Conservation (phyloP, 2,329 filamentous ascomycete species). For the Colletotrichum tabaci region DNA sequence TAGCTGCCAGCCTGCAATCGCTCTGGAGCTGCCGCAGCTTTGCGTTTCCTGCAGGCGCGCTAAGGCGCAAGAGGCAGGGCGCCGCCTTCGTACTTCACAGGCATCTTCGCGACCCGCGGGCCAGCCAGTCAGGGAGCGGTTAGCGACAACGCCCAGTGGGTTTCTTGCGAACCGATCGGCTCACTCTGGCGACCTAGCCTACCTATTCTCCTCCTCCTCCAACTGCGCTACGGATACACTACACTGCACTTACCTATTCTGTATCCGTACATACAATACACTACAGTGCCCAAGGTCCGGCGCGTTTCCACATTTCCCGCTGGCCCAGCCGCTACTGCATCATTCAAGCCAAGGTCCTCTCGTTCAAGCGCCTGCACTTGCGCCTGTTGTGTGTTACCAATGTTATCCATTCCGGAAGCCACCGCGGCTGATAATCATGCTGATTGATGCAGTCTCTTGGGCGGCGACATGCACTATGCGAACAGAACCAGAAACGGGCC, state of each 20-base stretch:
- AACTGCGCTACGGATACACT: background rate
- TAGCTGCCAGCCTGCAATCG: background rate
- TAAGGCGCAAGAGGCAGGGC: slow-evolving; percentile 32
- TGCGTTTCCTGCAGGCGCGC: slow-evolving; percentile 33
- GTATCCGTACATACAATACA: no score
- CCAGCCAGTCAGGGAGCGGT: slow-evolving; percentile 23
- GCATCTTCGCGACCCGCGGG: background rate
- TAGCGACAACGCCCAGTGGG: slow-evolving; percentile 27
- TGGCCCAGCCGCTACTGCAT: slow-evolving; percentile 23
- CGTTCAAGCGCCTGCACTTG: slow-evolving; percentile 1
- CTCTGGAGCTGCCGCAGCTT: slow-evolving; percentile 19
- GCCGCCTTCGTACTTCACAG: slow-evolving; percentile 4
- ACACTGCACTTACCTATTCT: background rate
- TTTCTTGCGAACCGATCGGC: slow-evolving; percentile 35
- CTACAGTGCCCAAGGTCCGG: no score
- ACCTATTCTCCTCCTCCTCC: no score
- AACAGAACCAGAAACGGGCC: slow-evolving; percentile 33
- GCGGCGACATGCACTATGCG: slow-evolving; percentile 22
- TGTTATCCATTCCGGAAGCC: slow-evolving; percentile 10
- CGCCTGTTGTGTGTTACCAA: slow-evolving; percentile 26
- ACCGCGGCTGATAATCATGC: slow-evolving; percentile 25
- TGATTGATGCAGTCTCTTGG: no score
- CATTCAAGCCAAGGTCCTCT: slow-evolving; percentile 26
- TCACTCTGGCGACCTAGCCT: slow-evolving; percentile 9
- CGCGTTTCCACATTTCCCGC: slow-evolving; percentile 13